These are phyloP conservation scores for Stachybotrys chlorohalonatus DNA, from an alignment of 2,329 filamentous ascomycete species.

Conservation along the genomic window DNA sequence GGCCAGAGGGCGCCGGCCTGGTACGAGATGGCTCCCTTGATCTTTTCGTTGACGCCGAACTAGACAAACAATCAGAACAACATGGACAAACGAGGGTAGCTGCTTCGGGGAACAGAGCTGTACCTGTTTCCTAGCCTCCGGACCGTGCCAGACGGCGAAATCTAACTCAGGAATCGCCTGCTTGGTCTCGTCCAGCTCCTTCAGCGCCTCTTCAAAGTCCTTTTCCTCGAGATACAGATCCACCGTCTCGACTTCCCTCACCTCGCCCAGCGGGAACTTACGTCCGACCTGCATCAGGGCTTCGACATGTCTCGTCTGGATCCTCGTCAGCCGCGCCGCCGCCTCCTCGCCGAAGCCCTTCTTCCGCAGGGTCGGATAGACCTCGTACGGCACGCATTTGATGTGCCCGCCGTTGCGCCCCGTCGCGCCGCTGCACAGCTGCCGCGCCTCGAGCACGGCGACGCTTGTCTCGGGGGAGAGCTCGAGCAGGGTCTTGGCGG, in stretches of 20 bases:
- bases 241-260: constrained; percentile 34
- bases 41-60: constrained; percentile 24
- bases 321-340: constrained; percentile 31
- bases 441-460: constrained; percentile 41
- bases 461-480: constrained; percentile 15
- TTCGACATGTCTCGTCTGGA: constrained; percentile 33
- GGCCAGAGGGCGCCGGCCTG: constrained; percentile 41
- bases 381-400: constrained; percentile 33
- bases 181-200: constrained; percentile 21
- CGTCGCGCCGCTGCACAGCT: constrained; percentile 41
- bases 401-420: constrained; percentile 45
- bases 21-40: constrained; percentile 34
- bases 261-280: constrained; percentile 26
- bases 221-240: constrained; percentile 33
- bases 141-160: constrained; percentile 22
- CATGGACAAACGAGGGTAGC: background rate
- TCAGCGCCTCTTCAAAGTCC: constrained; percentile 22
- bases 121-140: constrained; percentile 21
- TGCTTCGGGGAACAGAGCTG: background rate
- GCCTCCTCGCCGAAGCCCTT: constrained; percentile 18
- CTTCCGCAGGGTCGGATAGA: constrained; percentile 24
- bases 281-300: constrained; percentile 28
- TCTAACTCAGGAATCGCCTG: constrained; percentile 29
- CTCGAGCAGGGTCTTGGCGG: constrained; percentile 17
- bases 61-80: background rate